A percentile compares a stretch with the other conserved stretches of the same genome.
These are phyloP conservation scores for Fraxinus albicans DNA, from an alignment of 305 asterid species.

Conservation along the genomic window DNA sequence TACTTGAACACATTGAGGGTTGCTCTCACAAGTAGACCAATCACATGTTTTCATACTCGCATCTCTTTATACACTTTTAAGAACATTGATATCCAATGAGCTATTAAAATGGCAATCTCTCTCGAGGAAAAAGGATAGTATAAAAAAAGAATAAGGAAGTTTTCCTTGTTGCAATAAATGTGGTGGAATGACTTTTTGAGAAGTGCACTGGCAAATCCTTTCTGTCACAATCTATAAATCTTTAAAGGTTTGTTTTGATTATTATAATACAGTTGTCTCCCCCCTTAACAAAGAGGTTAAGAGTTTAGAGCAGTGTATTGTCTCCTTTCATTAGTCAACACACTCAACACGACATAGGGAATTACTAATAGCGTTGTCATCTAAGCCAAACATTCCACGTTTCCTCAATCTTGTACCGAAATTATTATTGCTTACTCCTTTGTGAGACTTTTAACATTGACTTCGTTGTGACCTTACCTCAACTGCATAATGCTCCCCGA, in stretches of 20 bases:
- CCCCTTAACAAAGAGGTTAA: neutral
- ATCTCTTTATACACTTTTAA: neutral
- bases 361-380: neutral
- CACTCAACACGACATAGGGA: neutral
- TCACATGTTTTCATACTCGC: neutral
- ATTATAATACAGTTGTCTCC: neutral
- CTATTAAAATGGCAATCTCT: neutral
- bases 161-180: neutral
- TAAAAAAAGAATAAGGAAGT: neutral
- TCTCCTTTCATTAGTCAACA: neutral
- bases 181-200: neutral
- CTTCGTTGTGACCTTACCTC: neutral
- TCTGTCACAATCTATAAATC: neutral
- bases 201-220: neutral
- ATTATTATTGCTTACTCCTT: neutral
- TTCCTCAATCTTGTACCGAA: neutral
- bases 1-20: neutral
- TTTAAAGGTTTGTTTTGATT: neutral
- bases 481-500: neutral
- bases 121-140: no score
- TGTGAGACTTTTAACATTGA: neutral
- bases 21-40: neutral
- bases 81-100: neutral
- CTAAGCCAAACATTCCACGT: neutral
- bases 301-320: neutral